A percentile compares a stretch with the other conserved stretches of the same genome.
These are phyloP conservation scores for Vitis hybrid DNA, from an alignment of 177 flowering plant genomes.

Conservation along the genomic window DNA sequence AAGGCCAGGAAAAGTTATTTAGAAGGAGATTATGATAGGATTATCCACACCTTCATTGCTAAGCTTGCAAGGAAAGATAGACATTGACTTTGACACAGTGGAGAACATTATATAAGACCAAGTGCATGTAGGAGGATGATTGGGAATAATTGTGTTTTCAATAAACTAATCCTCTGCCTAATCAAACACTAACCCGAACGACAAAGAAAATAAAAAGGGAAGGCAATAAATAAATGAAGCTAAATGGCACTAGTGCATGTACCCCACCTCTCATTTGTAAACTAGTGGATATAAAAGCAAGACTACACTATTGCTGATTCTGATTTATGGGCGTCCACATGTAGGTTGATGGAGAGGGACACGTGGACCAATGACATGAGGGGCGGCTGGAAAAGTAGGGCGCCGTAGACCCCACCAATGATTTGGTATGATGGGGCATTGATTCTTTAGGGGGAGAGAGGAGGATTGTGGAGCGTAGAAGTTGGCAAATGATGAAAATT, in stretches of 20 bases:
- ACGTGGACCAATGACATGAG: not conserved
- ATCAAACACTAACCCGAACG: not conserved
- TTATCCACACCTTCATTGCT: slow-evolving; percentile 12
- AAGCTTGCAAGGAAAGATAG: slow-evolving; percentile 8
- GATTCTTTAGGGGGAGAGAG: slow-evolving; percentile 21
- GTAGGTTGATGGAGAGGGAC: not conserved
- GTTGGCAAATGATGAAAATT: slow-evolving; percentile 9
- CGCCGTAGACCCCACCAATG: slow-evolving; percentile 20
- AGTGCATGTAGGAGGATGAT: not conserved
- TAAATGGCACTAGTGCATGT: not conserved
- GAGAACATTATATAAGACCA: not conserved
- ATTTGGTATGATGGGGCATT: slow-evolving; percentile 28
- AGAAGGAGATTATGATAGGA: slow-evolving; percentile 1
- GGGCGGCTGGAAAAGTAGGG: slow-evolving; percentile 9
- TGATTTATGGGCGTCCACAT: not conserved
- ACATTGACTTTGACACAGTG: slow-evolving; percentile 13
- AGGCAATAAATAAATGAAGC: slow-evolving; percentile 5
- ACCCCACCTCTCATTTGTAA: not conserved
- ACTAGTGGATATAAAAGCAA: not conserved
- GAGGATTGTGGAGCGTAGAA: slow-evolving; percentile 1
- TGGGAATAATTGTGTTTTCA: slow-evolving; percentile 1
- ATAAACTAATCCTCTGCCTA: not conserved
- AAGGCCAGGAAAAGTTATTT: slow-evolving; percentile 3
- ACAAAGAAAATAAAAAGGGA: slow-evolving; percentile 1
- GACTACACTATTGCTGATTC: not conserved